Conservation (phyloP, 2,329 filamentous ascomycete species). For the Epichloe aotearoae region DNA sequence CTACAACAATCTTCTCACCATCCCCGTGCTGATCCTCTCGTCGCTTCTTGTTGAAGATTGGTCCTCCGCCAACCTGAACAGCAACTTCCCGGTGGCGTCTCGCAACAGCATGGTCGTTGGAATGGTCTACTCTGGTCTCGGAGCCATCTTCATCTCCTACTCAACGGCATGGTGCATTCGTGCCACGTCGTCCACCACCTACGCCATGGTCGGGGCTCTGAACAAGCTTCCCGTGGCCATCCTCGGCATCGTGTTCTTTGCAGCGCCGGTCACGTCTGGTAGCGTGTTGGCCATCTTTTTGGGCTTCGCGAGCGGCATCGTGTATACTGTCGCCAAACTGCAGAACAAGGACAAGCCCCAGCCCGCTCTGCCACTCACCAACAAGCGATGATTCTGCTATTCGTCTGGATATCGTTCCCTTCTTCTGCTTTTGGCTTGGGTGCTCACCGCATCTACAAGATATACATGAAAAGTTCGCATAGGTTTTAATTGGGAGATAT, state of each 20-base stretch:
- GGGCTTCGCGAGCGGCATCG: slow-evolving; percentile 82
- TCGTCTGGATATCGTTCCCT: not conserved
- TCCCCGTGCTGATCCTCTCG: slow-evolving; percentile 73
- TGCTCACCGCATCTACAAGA: not conserved
- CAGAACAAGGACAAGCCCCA: slow-evolving; percentile 4
- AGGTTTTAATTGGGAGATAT: not conserved
- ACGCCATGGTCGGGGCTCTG: slow-evolving; percentile 94
- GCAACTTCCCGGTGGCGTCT: slow-evolving; percentile 73
- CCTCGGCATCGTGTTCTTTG: slow-evolving; percentile 87
- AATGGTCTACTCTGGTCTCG: slow-evolving; percentile 89
- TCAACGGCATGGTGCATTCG: slow-evolving; percentile 98
- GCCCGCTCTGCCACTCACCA: slow-evolving; percentile 3
- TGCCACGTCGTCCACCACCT: slow-evolving; percentile 92
- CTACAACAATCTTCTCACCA: slow-evolving; percentile 97
- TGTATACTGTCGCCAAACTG: slow-evolving; percentile 47
- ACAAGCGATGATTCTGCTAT: not conserved
- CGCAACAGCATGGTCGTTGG: slow-evolving; percentile 71
- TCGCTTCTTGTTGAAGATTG: slow-evolving; percentile 84
- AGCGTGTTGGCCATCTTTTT: slow-evolving; percentile 83
- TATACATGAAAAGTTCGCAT: not conserved
- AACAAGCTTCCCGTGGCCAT: slow-evolving; percentile 97
- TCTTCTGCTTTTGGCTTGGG: not conserved
- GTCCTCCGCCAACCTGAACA: slow-evolving; percentile 68
- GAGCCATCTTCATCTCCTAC: slow-evolving; percentile 95
- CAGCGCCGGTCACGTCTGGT: slow-evolving; percentile 82